A percentile compares a stretch with the other conserved stretches of the same genome.
Evolutionary conservation across 495 filamentous ascomycete genomes (phyloP).

Genomic region (Oidiodendron maius): DNA sequence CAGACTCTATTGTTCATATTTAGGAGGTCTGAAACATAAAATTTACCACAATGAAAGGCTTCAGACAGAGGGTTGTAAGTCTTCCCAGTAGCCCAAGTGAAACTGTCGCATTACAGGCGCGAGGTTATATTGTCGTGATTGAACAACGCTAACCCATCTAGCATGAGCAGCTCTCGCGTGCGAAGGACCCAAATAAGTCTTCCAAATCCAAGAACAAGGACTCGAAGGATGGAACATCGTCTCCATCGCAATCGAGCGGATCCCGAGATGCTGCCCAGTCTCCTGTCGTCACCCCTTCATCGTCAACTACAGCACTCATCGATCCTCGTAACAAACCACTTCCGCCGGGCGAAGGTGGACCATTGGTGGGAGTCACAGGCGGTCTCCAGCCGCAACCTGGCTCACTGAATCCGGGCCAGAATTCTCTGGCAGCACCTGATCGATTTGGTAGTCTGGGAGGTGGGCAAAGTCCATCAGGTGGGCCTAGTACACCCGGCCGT

Average conservation of each 20-base stretch:
- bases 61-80: slow-evolving; percentile 96
- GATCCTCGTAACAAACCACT: slow-evolving; percentile 80
- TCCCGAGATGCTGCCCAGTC: slow-evolving; percentile 48
- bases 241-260: slow-evolving; percentile 52
- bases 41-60: slow-evolving; percentile 79
- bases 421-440: slow-evolving; percentile 29
- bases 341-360: slow-evolving; percentile 58
- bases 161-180: slow-evolving; percentile 77
- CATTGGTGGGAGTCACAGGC: slow-evolving; percentile 41
- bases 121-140: slow-evolving; percentile 1
- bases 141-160: slow-evolving; percentile 24
- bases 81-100: slow-evolving; percentile 7
- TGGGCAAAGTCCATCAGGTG: slow-evolving; percentile 41
- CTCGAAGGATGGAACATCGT: slow-evolving; percentile 69
- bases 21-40: slow-evolving; percentile 9
- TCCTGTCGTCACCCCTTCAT: slow-evolving; percentile 64
- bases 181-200: slow-evolving; percentile 85
- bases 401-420: slow-evolving; percentile 21
- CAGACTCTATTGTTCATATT: not conserved
- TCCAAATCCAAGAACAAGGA: slow-evolving; percentile 89
- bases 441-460: slow-evolving; percentile 35
- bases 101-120: not conserved
- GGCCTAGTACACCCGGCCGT: slow-evolving; percentile 60
- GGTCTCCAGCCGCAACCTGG: slow-evolving; percentile 36
- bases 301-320: slow-evolving; percentile 81